A percentile compares a stretch with the other conserved stretches of the same genome.
These are phyloP conservation scores for Stenocarpella maydis DNA, from an alignment of 2,329 filamentous ascomycete genomes.

Conservation along the genomic window DNA sequence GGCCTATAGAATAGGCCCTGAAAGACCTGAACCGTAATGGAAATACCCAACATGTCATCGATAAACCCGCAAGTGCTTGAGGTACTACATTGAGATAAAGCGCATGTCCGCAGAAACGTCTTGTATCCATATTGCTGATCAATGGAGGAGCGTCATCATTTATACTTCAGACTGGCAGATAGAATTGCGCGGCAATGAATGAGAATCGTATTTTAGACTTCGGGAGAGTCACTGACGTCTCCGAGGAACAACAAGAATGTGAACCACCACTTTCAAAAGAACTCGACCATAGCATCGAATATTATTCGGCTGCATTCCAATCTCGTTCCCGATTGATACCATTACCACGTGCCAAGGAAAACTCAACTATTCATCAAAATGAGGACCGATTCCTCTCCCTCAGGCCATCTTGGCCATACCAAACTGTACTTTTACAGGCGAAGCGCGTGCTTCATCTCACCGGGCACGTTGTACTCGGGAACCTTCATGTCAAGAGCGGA, in stretches of 20 bases:
- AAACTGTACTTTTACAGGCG: constrained; percentile 47
- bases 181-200: not conserved
- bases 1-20: no score
- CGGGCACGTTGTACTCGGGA: constrained; percentile 67
- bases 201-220: constrained; percentile 18
- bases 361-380: not conserved
- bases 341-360: constrained; percentile 17
- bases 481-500: constrained; percentile 80
- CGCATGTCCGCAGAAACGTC: no score
- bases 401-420: not conserved
- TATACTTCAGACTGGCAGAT: not conserved
- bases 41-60: no score
- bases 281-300: not conserved
- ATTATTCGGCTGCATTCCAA: not conserved
- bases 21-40: no score
- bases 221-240: not conserved
- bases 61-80: no score
- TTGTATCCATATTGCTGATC: no score
- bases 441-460: constrained; percentile 51
- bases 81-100: no score
- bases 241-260: constrained; percentile 1
- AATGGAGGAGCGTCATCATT: no score
- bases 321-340: constrained; percentile 13
- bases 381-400: not conserved
- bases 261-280: not conserved